Percentiles rank a stretch among this genome's conserved stretches.
These are phyloP conservation scores for Mycena chlorophos DNA, from an alignment of 768 basidiomycete genomes.

Conservation along the genomic window DNA sequence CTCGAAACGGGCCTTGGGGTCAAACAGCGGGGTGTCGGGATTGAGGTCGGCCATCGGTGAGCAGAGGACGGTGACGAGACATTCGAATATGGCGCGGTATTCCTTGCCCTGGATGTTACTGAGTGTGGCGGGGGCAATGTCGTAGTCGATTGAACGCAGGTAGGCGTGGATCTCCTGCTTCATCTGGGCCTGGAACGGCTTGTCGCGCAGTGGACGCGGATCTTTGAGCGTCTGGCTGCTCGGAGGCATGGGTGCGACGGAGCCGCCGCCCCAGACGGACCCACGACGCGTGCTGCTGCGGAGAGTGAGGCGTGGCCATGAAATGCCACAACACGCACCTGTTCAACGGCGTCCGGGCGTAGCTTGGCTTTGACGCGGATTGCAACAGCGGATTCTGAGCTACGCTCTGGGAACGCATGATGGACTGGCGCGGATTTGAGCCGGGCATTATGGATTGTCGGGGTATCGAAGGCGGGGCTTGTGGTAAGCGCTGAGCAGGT, in stretches of 20 bases:
- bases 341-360: constrained; percentile 74
- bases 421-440: constrained; percentile 66
- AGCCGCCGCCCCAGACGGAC: constrained; percentile 68
- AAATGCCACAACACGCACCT: constrained; percentile 44
- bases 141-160: constrained; percentile 64
- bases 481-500: constrained; percentile 63
- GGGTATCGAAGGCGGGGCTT: constrained; percentile 32
- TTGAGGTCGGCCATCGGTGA: too few species aligned
- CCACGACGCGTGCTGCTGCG: constrained; percentile 69
- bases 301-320: not conserved
- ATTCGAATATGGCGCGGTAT: constrained; percentile 82
- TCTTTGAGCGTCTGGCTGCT: constrained; percentile 67
- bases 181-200: constrained; percentile 71
- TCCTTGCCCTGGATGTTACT: constrained; percentile 83
- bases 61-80: constrained; percentile 71
- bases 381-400: constrained; percentile 73
- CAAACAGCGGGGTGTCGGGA: constrained; percentile 57
- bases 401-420: constrained; percentile 64
- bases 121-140: constrained; percentile 67
- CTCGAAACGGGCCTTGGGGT: constrained; percentile 56
- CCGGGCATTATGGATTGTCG: constrained; percentile 32
- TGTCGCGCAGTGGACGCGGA: constrained; percentile 74
- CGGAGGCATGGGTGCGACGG: constrained; percentile 47
- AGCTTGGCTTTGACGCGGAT: constrained; percentile 65
- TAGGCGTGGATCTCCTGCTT: constrained; percentile 74